These are phyloP conservation scores for Cutaneotrichosporon daszewskae DNA, from an alignment of 1,284 basidiomycete genomes.

Conservation along the genomic window DNA sequence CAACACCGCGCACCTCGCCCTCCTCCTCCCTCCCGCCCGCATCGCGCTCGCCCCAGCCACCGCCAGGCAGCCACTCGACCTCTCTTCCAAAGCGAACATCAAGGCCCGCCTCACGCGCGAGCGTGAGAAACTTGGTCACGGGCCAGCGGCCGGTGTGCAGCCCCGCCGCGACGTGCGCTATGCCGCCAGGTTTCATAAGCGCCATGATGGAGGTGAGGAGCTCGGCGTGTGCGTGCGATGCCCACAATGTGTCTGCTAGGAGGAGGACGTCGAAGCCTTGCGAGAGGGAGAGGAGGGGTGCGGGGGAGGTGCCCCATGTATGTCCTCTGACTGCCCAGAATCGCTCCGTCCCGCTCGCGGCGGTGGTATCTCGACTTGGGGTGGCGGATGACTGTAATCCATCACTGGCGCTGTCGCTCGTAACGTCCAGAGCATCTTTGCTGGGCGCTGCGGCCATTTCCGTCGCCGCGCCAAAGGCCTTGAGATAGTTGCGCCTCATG, in stretches of 20 bases:
- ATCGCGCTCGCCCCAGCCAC: conserved; percentile 28
- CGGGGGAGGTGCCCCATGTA: conserved; percentile 33
- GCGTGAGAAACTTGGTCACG: conserved; percentile 31
- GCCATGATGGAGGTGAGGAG: conserved; percentile 34
- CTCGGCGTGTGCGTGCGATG: conserved; percentile 27
- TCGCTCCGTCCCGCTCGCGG: neutral
- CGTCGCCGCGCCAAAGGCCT: neutral
- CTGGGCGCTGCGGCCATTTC: neutral
- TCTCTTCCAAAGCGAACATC: conserved; percentile 17
- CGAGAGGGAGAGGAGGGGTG: conserved; percentile 14
- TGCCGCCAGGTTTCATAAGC: conserved; percentile 25
- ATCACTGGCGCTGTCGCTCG: no score
- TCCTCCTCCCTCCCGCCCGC: neutral
- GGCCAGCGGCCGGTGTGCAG: conserved; percentile 44
- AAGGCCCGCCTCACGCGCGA: conserved; percentile 21
- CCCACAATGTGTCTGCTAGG: conserved; percentile 43
- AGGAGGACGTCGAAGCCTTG: conserved; percentile 33
- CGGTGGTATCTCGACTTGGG: no score
- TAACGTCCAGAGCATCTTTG: neutral
- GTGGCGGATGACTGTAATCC: no score
- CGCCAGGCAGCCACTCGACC: conserved; percentile 27
- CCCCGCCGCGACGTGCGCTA: conserved; percentile 41
- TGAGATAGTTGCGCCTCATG: conserved; percentile 28
- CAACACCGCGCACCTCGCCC: conserved; percentile 42
- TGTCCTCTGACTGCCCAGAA: conserved; percentile 30